These are phyloP conservation scores for Naganishia onofrii DNA, from an alignment of 768 basidiomycete genomes.

Conservation along the genomic window DNA sequence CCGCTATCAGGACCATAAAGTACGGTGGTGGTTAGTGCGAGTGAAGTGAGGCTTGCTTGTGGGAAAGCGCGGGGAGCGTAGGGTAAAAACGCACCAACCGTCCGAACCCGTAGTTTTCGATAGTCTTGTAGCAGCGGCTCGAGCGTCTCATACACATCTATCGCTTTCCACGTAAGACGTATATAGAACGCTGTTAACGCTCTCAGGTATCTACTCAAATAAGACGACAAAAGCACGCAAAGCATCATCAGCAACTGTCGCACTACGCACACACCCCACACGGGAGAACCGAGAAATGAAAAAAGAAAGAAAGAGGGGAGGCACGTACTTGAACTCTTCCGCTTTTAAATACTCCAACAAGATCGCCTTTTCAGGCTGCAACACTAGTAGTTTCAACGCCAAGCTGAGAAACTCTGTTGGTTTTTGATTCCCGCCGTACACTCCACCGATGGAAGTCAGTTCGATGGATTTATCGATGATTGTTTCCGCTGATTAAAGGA, in stretches of 20 bases:
- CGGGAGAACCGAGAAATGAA: background rate
- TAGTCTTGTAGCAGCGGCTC: conserved; percentile 94
- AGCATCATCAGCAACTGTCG: too few species aligned
- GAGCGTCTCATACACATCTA: conserved; percentile 86
- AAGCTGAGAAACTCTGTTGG: conserved; percentile 93
- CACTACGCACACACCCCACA: too few species aligned
- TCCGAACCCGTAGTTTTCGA: conserved; percentile 75
- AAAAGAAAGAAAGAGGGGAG: too few species aligned
- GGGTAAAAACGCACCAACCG: conserved; percentile 64
- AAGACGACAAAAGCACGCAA: too few species aligned
- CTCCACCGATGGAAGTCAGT: conserved; percentile 78
- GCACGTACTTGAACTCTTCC: conserved; percentile 95
- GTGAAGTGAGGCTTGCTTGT: too few species aligned
- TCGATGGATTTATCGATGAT: conserved; percentile 91
- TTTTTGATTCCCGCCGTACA: conserved; percentile 81
- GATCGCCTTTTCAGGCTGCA: conserved; percentile 98
- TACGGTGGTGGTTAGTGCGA: too few species aligned
- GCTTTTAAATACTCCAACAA: conserved; percentile 89
- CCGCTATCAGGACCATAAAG: conserved; percentile 57
- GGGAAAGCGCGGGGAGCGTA: background rate
- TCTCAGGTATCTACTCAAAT: conserved; percentile 71
- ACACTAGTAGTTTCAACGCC: conserved; percentile 87
- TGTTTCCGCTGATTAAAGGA: conserved; percentile 82
- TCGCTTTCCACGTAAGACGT: conserved; percentile 85
- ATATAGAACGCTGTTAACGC: conserved; percentile 91